Percentiles rank a stretch among this genome's conserved stretches.
These are phyloP conservation scores for Pogostemon cablin DNA, from an alignment of 257 asterid species.

Conservation along the genomic window DNA sequence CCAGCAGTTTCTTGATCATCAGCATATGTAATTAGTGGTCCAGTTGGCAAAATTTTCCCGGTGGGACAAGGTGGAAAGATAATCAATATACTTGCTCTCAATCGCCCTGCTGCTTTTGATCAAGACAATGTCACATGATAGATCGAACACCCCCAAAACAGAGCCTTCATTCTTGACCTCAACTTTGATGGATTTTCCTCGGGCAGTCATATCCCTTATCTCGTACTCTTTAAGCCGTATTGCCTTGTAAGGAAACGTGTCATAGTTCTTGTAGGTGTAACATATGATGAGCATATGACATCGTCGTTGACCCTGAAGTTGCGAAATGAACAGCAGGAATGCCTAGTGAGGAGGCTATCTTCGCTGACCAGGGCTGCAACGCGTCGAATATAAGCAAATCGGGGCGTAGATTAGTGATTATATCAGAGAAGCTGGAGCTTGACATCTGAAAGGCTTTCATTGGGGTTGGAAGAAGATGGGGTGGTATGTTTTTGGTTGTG, in stretches of 20 bases:
- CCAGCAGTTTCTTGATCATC: conserved; percentile 12
- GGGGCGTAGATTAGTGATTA: conserved; percentile 29
- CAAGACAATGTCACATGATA: conserved; percentile 20
- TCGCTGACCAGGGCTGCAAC: conserved; percentile 43
- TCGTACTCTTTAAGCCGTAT: conserved; percentile 29
- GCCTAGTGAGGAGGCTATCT: conserved; percentile 33
- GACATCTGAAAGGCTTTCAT: conserved; percentile 38
- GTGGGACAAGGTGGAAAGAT: conserved; percentile 4
- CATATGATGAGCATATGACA: conserved; percentile 32
- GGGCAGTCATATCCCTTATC: conserved; percentile 7
- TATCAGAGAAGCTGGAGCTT: conserved; percentile 22
- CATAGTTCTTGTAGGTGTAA: conserved; percentile 14
- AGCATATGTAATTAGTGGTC: conserved; percentile 19
- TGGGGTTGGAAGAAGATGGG: conserved; percentile 38
- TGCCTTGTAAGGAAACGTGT: conserved; percentile 31
- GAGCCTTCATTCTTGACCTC: conserved; percentile 23
- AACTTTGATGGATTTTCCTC: neutral
- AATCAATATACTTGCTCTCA: conserved; percentile 25
- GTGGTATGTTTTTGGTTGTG: conserved; percentile 49
- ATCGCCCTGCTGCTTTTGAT: conserved; percentile 10
- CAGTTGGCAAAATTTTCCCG: conserved; percentile 22
- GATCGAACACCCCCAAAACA: conserved; percentile 9
- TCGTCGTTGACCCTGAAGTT: conserved; percentile 26
- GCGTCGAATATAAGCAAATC: conserved; percentile 41
- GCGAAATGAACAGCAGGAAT: conserved; percentile 35